Conservation (phyloP, 805 yeast species). For the Lipomyces yamadae region DNA sequence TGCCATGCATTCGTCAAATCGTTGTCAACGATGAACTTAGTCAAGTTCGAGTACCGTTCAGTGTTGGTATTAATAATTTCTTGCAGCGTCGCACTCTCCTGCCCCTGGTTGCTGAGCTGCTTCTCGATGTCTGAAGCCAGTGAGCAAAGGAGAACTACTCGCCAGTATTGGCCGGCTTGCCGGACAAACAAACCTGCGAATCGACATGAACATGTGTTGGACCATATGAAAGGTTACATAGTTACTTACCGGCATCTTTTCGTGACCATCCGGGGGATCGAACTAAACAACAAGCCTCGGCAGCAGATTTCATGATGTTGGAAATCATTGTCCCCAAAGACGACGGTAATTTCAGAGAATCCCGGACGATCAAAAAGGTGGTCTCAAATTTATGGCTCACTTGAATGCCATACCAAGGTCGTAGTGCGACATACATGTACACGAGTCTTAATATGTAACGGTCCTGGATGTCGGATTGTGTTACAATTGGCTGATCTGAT, state of each 20-base stretch:
- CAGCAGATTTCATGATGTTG: conserved; percentile 49
- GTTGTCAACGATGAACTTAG: conserved; percentile 43
- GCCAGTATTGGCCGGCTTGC: conserved; percentile 59
- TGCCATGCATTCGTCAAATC: conserved; percentile 53
- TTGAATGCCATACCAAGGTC: conserved; percentile 53
- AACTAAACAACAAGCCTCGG: conserved; percentile 36
- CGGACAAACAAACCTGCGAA: conserved; percentile 61
- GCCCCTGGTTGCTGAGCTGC: background rate
- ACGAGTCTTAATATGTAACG: conserved; percentile 43
- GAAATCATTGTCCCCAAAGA: conserved; percentile 50
- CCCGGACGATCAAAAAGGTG: conserved; percentile 59
- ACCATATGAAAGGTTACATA: background rate
- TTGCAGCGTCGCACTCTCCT: background rate
- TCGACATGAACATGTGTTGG: background rate
- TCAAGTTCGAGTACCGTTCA: conserved; percentile 34
- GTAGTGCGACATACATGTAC: conserved; percentile 57
- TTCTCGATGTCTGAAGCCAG: conserved; percentile 35
- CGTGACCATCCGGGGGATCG: background rate
- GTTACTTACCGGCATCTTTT: conserved; percentile 41
- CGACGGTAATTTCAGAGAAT: conserved; percentile 69
- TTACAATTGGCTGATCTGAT: conserved; percentile 14
- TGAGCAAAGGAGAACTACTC: conserved; percentile 49
- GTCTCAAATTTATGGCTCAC: conserved; percentile 44
- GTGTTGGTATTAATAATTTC: background rate
- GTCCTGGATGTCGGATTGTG: conserved; percentile 20